phyloP scores from a whole-genome alignment of 305 asterid genomes.

The Lippia alba region DNA sequence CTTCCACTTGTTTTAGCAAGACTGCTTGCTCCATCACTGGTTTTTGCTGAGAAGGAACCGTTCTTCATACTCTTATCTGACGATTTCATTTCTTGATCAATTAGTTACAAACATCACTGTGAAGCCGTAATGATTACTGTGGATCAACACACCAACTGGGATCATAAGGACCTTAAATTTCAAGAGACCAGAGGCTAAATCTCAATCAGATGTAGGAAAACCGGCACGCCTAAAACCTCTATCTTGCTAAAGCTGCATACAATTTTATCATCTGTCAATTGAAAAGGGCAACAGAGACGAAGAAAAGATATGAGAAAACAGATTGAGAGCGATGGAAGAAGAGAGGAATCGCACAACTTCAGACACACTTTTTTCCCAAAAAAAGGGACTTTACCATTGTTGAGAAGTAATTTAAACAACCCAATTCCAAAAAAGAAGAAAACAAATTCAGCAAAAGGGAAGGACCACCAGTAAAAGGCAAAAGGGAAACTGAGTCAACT shows the following conservation, averaged over 20 bases:
- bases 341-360: constrained; percentile 43
- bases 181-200: constrained; percentile 13
- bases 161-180: background rate
- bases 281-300: constrained; percentile 15
- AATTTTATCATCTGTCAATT: constrained; percentile 26
- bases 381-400: constrained; percentile 41
- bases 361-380: constrained; percentile 29
- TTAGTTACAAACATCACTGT: background rate
- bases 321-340: constrained; percentile 28
- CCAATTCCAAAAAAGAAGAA: constrained; percentile 31
- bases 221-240: constrained; percentile 4
- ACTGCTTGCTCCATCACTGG: constrained; percentile 47
- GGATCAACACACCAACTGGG: background rate
- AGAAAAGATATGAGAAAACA: constrained; percentile 10
- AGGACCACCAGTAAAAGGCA: constrained; percentile 40
- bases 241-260: constrained; percentile 8
- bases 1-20: constrained; percentile 57
- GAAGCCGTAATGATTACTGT: background rate
- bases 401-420: background rate
- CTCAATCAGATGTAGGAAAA: constrained; percentile 10
- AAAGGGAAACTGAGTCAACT: constrained; percentile 19
- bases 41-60: constrained; percentile 56
- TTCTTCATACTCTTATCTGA: constrained; percentile 45
- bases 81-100: constrained; percentile 46
- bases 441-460: constrained; percentile 33